Evolutionary conservation across 352 stramenopile species (phyloP), one percentile per base, ranked within the genome.

Genomic region (Pythium apleroticum): DNA sequence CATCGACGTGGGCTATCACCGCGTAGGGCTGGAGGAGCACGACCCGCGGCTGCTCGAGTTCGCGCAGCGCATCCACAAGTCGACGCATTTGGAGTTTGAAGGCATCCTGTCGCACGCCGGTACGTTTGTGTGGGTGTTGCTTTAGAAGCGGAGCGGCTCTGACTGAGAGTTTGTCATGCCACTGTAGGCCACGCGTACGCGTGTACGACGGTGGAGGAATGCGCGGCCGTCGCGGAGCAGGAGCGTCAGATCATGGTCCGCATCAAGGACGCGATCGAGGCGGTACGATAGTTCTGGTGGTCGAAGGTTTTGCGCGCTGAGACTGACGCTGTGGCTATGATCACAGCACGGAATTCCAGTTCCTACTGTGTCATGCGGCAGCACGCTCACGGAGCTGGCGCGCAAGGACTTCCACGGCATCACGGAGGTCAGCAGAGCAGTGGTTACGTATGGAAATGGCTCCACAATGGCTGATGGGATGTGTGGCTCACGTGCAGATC

Each of bases 1-100:
- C 46, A 80, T 93, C 24, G 84, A 90, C 43, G 80, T 90, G 0
- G 84, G 84, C 31, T 93, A 93, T 52, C 81, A 92, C 65, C 84
- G 84, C 24, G 84, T 90, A 27, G 84, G 81, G 2, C 61, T 92
- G 20, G 84, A 90, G 46, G 74, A 88, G 49, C 56, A 72, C 30
- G 80, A 90, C 28, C 73, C 78, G 12, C 69, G 67, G 11, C 68
- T 92, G 37, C 67, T 83, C 7, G 65, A 76, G 60, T 73, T 90
- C 39, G 81, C 80, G 8, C 57, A 75, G 54, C 70, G 77, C 30
- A 85, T 92, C 57, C 71, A 80, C 55, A 68, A 75, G 46, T 81
- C 79, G 1, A 74, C 57, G 8, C 77, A 63, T 27, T 67, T 92
- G 6, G 72, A 82, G 57, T 89, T 92, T 45, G 35, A 73, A 8